Conservation (phyloP, 495 filamentous ascomycete genomes). For the Neurospora sp. region DNA sequence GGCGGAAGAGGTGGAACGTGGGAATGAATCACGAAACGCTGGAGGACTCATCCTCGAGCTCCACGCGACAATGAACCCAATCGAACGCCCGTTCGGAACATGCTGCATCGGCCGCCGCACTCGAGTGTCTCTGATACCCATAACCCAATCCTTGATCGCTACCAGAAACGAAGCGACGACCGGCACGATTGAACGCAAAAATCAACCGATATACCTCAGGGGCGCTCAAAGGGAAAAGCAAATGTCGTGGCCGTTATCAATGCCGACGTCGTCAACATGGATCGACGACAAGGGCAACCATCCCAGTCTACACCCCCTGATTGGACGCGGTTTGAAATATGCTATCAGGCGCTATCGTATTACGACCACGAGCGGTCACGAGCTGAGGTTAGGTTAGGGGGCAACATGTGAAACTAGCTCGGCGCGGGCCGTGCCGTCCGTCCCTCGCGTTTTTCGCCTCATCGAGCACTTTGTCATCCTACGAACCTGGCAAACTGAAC, state of each 20-base stretch:
- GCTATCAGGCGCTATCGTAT: background rate
- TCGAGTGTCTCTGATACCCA: background rate
- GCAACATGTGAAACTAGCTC: background rate
- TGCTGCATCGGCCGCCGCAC: background rate
- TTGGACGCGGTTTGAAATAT: background rate
- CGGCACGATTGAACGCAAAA: background rate
- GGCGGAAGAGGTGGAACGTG: background rate
- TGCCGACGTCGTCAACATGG: background rate
- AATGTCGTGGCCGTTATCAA: background rate
- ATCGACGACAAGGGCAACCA: background rate
- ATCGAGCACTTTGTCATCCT: background rate
- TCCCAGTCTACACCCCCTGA: background rate
- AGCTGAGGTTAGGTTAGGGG: background rate
- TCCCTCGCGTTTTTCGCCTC: background rate
- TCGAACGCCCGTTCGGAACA: background rate
- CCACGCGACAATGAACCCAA: background rate
- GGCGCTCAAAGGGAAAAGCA: background rate
- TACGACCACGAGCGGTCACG: background rate
- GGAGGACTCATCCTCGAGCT: background rate
- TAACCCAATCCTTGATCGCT: background rate
- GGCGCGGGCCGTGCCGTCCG: background rate
- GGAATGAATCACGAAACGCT: background rate
- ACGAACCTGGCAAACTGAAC: background rate
- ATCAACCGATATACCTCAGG: background rate
- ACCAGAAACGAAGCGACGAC: background rate